Evolutionary conservation across 1,139 yeast genomes (phyloP).

Genomic region (Geotrichum cucujoidarum): DNA sequence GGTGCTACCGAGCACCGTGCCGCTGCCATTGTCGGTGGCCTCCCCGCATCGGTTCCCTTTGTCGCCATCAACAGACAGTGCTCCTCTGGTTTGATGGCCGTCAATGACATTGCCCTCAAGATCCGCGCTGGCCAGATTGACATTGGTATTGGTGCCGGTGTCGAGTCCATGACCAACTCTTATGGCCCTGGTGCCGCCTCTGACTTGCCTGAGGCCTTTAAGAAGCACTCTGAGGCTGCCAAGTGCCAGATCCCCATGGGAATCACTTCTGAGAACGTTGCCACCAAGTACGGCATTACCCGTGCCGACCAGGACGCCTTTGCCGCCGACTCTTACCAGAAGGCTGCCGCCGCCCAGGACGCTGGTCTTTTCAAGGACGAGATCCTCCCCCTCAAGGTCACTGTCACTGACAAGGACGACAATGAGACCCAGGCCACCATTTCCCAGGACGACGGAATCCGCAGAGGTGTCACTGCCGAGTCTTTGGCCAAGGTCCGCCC

Average conservation of each 20-base stretch:
- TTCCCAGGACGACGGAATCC: constrained; percentile 84
- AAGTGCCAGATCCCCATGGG: constrained; percentile 89
- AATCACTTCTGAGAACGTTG: constrained; percentile 75
- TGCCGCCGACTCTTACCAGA: constrained; percentile 44
- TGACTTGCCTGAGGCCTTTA: constrained; percentile 51
- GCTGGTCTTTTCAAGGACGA: constrained; percentile 78
- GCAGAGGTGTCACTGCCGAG: constrained; percentile 77
- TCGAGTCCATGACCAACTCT: constrained; percentile 83
- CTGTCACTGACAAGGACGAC: constrained; percentile 39
- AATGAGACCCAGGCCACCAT: constrained; percentile 45
- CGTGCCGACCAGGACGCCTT: constrained; percentile 43
- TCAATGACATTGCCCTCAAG: constrained; percentile 84
- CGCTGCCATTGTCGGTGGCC: constrained; percentile 69
- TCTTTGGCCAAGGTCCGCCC: constrained; percentile 72
- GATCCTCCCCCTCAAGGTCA: constrained; percentile 65
- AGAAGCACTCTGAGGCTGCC: constrained; percentile 46
- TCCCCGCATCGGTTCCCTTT: constrained; percentile 67
- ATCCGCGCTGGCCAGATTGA: constrained; percentile 83
- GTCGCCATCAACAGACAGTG: constrained; percentile 88
- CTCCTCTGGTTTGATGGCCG: constrained; percentile 88
- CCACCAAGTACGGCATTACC: constrained; percentile 41
- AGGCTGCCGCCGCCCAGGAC: constrained; percentile 71
- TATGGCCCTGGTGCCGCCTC: constrained; percentile 73
- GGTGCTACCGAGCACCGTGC: constrained; percentile 90
- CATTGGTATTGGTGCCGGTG: constrained; percentile 88